phyloP scores from a whole-genome alignment of 1,284 basidiomycete species.

The Sphagnurus paluster region DNA sequence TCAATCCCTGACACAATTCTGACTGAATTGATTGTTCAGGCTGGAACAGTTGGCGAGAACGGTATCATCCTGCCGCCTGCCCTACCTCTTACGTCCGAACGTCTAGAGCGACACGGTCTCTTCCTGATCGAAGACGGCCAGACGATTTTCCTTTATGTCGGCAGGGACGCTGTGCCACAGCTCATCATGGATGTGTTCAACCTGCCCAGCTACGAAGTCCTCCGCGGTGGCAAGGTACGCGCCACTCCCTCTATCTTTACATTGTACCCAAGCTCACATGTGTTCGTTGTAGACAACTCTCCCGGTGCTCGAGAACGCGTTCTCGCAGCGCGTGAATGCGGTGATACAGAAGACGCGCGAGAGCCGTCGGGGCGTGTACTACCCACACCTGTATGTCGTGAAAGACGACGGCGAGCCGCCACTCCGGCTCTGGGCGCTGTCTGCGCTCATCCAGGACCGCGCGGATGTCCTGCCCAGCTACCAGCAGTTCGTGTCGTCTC shows the following conservation, averaged over 20 bases:
- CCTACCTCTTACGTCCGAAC: conserved; percentile 92
- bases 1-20: neutral
- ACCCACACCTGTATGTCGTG: conserved; percentile 94
- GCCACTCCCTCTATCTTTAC: neutral
- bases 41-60: conserved; percentile 78
- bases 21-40: conserved; percentile 37
- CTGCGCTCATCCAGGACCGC: conserved; percentile 93
- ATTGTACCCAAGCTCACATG: conserved; percentile 1
- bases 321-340: conserved; percentile 92
- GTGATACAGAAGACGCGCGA: conserved; percentile 93
- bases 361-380: conserved; percentile 87
- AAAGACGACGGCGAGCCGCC: conserved; percentile 98
- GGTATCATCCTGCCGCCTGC: conserved; percentile 84
- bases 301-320: conserved; percentile 86
- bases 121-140: conserved; percentile 98
- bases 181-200: conserved; percentile 95
- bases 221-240: conserved; percentile 89
- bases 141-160: conserved; percentile 97
- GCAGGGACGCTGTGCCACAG: conserved; percentile 94
- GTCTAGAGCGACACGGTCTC: conserved; percentile 92
- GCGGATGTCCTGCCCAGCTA: conserved; percentile 95
- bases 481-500: conserved; percentile 73
- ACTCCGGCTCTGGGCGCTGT: conserved; percentile 92
- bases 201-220: conserved; percentile 82
- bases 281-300: conserved; percentile 69